Evolutionary conservation across 352 stramenopile genomes (phyloP), one percentile per base, ranked within the genome.

Genomic region (Pythium rhizo-oryzae): DNA sequence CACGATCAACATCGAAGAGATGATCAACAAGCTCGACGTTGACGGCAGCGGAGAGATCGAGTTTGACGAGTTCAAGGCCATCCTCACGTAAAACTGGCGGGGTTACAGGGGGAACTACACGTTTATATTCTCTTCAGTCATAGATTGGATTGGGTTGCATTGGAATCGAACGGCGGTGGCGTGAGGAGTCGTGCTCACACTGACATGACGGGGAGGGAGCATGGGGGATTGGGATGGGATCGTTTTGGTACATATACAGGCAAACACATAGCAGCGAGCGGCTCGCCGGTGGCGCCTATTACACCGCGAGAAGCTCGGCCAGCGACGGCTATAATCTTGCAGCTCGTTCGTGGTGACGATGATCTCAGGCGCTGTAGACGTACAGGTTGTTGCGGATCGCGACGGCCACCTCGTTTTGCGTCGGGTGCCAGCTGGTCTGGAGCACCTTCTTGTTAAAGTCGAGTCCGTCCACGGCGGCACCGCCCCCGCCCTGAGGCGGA

Each of bases 1-100:
- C 23, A 99, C 93, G 19, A 99, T 99, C 81, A 97, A 99, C 75
- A 98, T 99, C 25, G 94, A 99, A 74, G 92, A 99, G 57, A 95
- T 99, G 78, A 98, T 99, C 70, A 97, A 98, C 76, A 98, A 97
- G 61, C 93, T 99, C 39, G 96, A 99, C 70, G 91, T 95, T 46
- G 93, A 98, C 69, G 90, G 92, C 37, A 97, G 83, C 37, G 96
- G 96, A 30, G 93, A 98, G 77, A 98, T 99, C 60, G 95, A 99
- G 66, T 99, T 98, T 71, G 90, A 98, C 55, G 96, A 99, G 75
- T 98, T 99, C 78, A 98, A 97, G 74, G 86, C 91, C 53, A 94
- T 94, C 55, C 71, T 93, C 57, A 94, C 87, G 4, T 94, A 58
- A 84, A 7, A 19, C 28, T 7, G 28, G 28, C 28, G 28, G 28